Base-by-base conservation (phyloP, 2,329 filamentous ascomycete genomes). In the Aspergillus ochraceus region DNA sequence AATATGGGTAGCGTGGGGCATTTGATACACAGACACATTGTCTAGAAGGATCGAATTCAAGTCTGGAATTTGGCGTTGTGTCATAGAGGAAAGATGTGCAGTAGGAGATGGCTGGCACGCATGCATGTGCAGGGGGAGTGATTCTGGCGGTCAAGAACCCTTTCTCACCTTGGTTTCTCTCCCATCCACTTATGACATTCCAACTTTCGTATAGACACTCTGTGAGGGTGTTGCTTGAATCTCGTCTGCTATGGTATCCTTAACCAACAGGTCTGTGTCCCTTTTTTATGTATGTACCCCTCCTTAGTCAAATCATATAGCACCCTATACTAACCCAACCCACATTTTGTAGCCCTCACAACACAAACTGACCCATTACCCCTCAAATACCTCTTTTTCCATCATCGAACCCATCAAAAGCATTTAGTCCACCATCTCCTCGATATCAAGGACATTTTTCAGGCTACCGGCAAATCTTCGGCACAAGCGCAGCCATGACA, bases 401-500 rank as follows among this genome's bases (percentile, higher is more conserved):
- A 42, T 42, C 17, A n/a, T n/a, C 36, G 6, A 42, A 6, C 36
- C 36, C 14, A 42, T 42, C 36, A n/a, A 42, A 42, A n/a, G 36
- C 14, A 26, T 6, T 12, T 12, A 3, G 29, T 29, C n/a, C 52
- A 46, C n/a, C 17, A n/a, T 30, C 36, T 32, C 52, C 26, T 22
- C 20, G 12, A 17, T 9, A 39, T 17, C 19, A 26, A 11, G 19
- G 45, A 22, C 14, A 12, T 1, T 12, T 6, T 11, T 4, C 45
- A 47, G 17, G 19, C 45, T 42, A 42, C 53, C 57, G 57, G 57
- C 53, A 59, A 56, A 54, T 52, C 52, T 36, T 56, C 57, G 59
- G 52, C 22, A 24, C 22, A 53, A 19, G 22, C 46, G 36, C 54
- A 42, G 39, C 54, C 54, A 22, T 17, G 17, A 10, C n/a, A 14